Conservation (phyloP, 495 filamentous ascomycete species). For the Xanthoparmelia taractica region DNA sequence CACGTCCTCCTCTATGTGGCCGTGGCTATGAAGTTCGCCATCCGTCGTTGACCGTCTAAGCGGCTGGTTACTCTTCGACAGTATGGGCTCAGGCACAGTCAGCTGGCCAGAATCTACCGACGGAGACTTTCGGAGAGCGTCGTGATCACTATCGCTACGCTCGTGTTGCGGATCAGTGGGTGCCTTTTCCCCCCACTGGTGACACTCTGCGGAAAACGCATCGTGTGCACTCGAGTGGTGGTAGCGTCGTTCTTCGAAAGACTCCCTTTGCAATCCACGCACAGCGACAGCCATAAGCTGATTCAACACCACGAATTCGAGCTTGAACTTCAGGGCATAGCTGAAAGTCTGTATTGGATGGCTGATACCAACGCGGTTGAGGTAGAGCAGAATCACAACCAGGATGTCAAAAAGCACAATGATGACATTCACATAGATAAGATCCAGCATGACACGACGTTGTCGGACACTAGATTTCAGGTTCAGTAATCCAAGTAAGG, state of each 20-base stretch:
- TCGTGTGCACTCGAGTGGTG: constrained; percentile 9
- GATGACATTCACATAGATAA: constrained; percentile 44
- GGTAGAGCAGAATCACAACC: constrained; percentile 36
- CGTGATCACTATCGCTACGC: neutral
- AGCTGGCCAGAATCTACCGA: constrained; percentile 3
- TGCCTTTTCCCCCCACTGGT: constrained; percentile 1
- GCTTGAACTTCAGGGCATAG: constrained; percentile 47
- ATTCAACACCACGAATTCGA: constrained; percentile 47
- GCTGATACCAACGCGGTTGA: constrained; percentile 36
- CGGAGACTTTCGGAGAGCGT: neutral
- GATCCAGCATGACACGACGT: constrained; percentile 32
- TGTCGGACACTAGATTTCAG: constrained; percentile 29
- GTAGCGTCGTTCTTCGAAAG: constrained; percentile 20
- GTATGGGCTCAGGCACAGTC: neutral
- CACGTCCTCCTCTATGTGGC: neutral
- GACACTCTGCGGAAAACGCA: constrained; percentile 2
- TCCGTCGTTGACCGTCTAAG: neutral
- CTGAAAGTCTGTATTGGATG: constrained; percentile 40
- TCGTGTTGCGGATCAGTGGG: neutral
- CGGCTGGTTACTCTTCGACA: neutral
- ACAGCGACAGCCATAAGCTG: constrained; percentile 34
- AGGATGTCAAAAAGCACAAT: constrained; percentile 41
- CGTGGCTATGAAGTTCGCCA: neutral
- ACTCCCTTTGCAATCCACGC: constrained; percentile 17
- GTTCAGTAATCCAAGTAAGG: constrained; percentile 33